These are phyloP conservation scores for Pythium sp. DNA, from an alignment of 352 stramenopile species.

Conservation along the genomic window DNA sequence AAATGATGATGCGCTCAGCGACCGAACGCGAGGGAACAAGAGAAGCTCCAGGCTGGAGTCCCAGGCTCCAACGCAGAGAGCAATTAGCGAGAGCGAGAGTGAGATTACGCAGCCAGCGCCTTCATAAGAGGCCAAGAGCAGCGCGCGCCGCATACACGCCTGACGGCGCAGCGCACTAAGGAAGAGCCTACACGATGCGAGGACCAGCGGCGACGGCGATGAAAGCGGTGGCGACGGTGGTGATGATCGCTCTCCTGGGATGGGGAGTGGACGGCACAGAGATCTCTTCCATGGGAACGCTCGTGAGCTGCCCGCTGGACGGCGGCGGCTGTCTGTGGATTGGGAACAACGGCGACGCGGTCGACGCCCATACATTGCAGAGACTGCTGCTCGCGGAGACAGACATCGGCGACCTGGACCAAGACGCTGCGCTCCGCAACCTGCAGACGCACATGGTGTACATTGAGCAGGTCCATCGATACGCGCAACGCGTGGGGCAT, in stretches of 20 bases:
- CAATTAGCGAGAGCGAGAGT: not conserved
- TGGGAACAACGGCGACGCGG: constrained; percentile 35
- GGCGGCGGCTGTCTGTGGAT: constrained; percentile 48
- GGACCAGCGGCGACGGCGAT: not conserved
- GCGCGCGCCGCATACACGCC: not conserved
- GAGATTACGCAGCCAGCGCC: not conserved
- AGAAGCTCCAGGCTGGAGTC: not conserved
- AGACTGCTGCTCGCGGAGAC: constrained; percentile 47
- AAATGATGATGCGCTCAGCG: not conserved
- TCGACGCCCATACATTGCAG: constrained; percentile 32
- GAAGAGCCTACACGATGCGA: not conserved
- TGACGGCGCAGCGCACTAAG: not conserved
- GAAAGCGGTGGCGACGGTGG: not conserved
- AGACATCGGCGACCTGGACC: constrained; percentile 12
- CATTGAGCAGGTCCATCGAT: constrained; percentile 65
- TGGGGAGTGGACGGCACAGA: constrained; percentile 4
- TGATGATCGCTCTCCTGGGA: constrained; percentile 6
- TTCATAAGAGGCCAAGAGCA: not conserved
- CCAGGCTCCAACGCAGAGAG: not conserved
- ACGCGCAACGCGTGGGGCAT: constrained; percentile 51
- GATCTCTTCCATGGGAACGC: constrained; percentile 34
- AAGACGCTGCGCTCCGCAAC: constrained; percentile 35
- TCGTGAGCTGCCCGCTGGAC: constrained; percentile 35
- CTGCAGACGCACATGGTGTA: constrained; percentile 66
- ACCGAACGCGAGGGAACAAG: not conserved